A percentile compares a stretch with the other conserved stretches of the same genome.
These are phyloP conservation scores for Tuber borchii DNA, from an alignment of 495 filamentous ascomycete genomes.

Conservation along the genomic window DNA sequence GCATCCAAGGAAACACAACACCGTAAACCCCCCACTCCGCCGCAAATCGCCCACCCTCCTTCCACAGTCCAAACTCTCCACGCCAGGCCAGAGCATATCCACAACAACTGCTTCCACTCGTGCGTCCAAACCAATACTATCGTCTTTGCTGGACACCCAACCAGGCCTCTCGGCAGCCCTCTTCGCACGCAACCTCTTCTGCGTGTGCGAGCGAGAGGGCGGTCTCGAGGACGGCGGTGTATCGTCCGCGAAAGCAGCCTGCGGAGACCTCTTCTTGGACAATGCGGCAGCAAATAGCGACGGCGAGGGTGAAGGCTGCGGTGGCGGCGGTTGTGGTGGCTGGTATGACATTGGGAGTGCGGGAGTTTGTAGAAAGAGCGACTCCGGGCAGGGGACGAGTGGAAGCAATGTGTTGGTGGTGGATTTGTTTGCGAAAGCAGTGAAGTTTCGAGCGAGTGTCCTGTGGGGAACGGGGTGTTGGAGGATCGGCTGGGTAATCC, in stretches of 20 bases:
- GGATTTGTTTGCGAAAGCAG: slow-evolving; percentile 7
- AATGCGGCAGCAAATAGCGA: slow-evolving; percentile 4
- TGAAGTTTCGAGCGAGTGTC: neutral
- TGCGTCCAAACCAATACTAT: slow-evolving; percentile 29
- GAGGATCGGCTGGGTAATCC: slow-evolving; percentile 17
- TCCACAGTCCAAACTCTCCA: slow-evolving; percentile 23
- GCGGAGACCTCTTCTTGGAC: slow-evolving; percentile 29
- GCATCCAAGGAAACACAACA: slow-evolving; percentile 39
- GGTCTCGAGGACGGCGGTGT: slow-evolving; percentile 37
- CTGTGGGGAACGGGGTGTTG: slow-evolving; percentile 23
- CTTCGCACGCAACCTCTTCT: slow-evolving; percentile 33
- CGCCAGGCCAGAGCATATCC: slow-evolving; percentile 31
- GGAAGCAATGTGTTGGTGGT: slow-evolving; percentile 17
- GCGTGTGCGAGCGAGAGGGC: slow-evolving; percentile 33
- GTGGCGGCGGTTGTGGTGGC: slow-evolving; percentile 3
- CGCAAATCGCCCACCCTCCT: slow-evolving; percentile 28
- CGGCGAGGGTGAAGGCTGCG: slow-evolving; percentile 20
- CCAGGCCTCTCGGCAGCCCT: slow-evolving; percentile 27
- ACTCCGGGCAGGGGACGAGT: slow-evolving; percentile 28
- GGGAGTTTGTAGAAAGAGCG: slow-evolving; percentile 22
- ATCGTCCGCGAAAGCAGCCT: slow-evolving; percentile 32
- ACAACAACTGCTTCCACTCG: slow-evolving; percentile 26
- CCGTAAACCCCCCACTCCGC: slow-evolving; percentile 30
- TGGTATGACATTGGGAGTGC: slow-evolving; percentile 10
- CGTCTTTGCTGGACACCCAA: slow-evolving; percentile 34